These are phyloP conservation scores for Pyrenophora teres DNA, from an alignment of 2,329 filamentous ascomycete species.

Conservation along the genomic window DNA sequence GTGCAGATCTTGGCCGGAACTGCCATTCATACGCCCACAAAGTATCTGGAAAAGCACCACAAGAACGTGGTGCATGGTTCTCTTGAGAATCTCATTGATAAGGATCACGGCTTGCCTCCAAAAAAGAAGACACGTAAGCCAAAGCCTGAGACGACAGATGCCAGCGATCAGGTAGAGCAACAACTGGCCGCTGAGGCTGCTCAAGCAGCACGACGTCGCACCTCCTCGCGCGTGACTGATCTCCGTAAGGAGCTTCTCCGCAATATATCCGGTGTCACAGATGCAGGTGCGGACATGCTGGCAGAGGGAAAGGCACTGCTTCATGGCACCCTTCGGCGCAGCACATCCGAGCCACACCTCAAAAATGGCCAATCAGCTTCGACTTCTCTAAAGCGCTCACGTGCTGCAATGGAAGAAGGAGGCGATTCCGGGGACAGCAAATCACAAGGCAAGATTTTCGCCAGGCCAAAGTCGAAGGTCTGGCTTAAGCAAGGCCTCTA, in stretches of 20 bases:
- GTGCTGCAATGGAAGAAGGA: conserved; percentile 25
- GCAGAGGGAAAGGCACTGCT: conserved; percentile 46
- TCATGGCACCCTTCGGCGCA: conserved; percentile 35
- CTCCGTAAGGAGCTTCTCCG: conserved; percentile 41
- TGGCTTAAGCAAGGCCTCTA: conserved; percentile 86
- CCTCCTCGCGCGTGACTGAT: conserved; percentile 39
- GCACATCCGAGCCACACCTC: conserved; percentile 30
- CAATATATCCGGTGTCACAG: conserved; percentile 37
- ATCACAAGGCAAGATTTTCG: conserved; percentile 24
- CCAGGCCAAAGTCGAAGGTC: conserved; percentile 63
- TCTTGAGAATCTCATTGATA: conserved; percentile 22
- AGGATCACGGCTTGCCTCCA: conserved; percentile 17
- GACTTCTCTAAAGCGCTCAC: conserved; percentile 30
- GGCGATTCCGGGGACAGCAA: conserved; percentile 17
- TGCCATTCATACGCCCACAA: conserved; percentile 60
- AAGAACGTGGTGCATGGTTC: conserved; percentile 43
- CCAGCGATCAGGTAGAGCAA: conserved; percentile 34
- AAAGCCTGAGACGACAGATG: conserved; percentile 17
- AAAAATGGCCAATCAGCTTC: conserved; percentile 21
- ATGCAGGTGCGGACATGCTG: conserved; percentile 37
- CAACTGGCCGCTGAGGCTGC: conserved; percentile 41
- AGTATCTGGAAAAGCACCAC: conserved; percentile 47
- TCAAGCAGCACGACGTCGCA: conserved; percentile 41
- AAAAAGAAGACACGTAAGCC: conserved; percentile 26
- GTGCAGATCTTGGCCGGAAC: conserved; percentile 66